phyloP scores from a whole-genome alignment of 2,329 filamentous ascomycete genomes.

The Lachnellula arida region DNA sequence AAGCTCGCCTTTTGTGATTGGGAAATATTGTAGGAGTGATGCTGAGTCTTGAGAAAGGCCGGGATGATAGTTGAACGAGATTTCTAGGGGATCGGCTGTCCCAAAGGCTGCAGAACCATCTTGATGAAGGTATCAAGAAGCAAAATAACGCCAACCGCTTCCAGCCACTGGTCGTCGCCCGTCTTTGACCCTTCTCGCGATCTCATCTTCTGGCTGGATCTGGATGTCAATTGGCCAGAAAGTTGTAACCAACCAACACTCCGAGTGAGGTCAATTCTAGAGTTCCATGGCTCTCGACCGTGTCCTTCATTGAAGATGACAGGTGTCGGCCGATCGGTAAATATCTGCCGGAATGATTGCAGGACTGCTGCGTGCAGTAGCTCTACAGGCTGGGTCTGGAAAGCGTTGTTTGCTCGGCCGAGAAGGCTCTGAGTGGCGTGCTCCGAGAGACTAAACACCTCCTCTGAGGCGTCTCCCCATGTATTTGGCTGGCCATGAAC shows the following conservation, averaged over 20 bases:
- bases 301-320: conserved; percentile 39
- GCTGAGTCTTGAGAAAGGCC: neutral
- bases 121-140: neutral
- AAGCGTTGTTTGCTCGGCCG: conserved; percentile 25
- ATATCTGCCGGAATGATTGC: conserved; percentile 33
- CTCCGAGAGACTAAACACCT: conserved; percentile 42
- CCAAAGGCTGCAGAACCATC: neutral
- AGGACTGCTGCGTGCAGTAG: conserved; percentile 35
- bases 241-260: conserved; percentile 44
- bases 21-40: neutral
- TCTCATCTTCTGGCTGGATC: neutral
- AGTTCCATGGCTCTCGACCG: conserved; percentile 37
- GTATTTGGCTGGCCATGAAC: conserved; percentile 10
- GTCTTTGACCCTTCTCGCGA: neutral
- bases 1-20: neutral
- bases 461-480: conserved; percentile 18
- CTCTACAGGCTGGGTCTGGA: conserved; percentile 36
- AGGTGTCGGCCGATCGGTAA: conserved; percentile 33
- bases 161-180: neutral
- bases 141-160: neutral
- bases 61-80: neutral
- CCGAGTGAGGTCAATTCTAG: conserved; percentile 32
- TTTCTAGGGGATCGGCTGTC: neutral
- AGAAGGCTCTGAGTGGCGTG: conserved; percentile 28
- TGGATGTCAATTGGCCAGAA: conserved; percentile 22